These are phyloP conservation scores for Hippophae gyantsensis DNA, from an alignment of 306 rosid genomes.

Conservation along the genomic window DNA sequence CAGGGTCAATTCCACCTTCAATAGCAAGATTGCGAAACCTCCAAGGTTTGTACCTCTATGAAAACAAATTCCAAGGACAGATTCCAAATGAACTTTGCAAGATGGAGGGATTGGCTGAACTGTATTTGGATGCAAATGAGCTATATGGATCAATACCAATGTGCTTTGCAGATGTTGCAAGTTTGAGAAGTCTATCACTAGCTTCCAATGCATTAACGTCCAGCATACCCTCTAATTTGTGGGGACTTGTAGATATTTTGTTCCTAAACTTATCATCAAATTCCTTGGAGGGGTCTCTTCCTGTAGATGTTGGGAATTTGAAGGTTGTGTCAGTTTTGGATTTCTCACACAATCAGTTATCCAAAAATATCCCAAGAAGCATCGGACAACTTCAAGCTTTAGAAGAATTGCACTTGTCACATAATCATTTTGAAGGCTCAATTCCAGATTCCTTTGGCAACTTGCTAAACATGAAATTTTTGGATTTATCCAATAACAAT, in stretches of 20 bases:
- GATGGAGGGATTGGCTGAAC: background rate
- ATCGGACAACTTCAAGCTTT: background rate
- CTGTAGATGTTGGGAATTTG: background rate
- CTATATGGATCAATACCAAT: constrained; percentile 13
- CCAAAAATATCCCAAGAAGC: background rate
- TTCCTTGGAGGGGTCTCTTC: background rate
- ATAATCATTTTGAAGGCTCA: background rate
- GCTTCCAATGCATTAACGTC: background rate
- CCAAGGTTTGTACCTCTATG: background rate
- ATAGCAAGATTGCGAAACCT: background rate
- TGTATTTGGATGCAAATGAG: background rate
- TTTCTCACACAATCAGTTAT: background rate
- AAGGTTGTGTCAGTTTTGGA: background rate
- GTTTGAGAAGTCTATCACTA: background rate
- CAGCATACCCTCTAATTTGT: constrained; percentile 3
- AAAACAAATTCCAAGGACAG: background rate
- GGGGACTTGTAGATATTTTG: background rate
- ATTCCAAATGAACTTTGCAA: background rate
- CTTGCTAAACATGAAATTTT: background rate
- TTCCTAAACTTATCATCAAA: background rate
- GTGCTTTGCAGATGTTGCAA: constrained; percentile 1
- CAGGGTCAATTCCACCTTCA: background rate
- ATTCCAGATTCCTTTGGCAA: background rate
- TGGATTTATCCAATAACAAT: background rate
- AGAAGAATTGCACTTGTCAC: background rate